These are phyloP conservation scores for Neurospora cerealis DNA, from an alignment of 495 filamentous ascomycete species.

Conservation along the genomic window DNA sequence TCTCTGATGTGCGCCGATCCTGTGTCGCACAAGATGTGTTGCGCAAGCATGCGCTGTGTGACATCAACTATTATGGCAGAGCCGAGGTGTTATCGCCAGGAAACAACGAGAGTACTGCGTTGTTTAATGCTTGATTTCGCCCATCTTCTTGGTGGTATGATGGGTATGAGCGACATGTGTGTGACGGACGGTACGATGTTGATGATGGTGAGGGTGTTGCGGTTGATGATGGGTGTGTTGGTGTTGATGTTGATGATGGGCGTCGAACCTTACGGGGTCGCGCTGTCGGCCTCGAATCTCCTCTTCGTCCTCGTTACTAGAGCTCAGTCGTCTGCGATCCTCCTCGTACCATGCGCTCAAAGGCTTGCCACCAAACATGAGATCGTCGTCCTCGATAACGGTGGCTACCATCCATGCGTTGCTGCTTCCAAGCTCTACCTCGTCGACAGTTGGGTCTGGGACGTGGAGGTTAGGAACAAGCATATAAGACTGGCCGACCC, in stretches of 20 bases:
- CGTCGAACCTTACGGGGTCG: constrained; percentile 13
- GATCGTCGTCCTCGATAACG: constrained; percentile 46
- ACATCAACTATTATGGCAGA: background rate
- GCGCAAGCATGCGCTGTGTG: background rate
- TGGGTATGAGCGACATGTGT: background rate
- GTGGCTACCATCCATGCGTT: constrained; percentile 41
- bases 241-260: constrained; percentile 8
- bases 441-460: constrained; percentile 25
- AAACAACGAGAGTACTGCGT: background rate
- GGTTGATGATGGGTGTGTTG: constrained; percentile 6
- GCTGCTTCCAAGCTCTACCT: constrained; percentile 23
- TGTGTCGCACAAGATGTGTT: background rate
- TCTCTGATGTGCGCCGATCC: background rate
- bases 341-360: constrained; percentile 47
- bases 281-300: constrained; percentile 35
- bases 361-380: constrained; percentile 48
- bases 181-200: constrained; percentile 1
- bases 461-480: constrained; percentile 21
- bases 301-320: constrained; percentile 25
- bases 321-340: constrained; percentile 30
- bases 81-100: background rate
- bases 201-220: constrained; percentile 6
- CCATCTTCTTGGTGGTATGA: constrained; percentile 8
- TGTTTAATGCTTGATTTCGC: constrained; percentile 6
- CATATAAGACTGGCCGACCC: constrained; percentile 23